Percentiles rank a stretch among this genome's conserved stretches.
phyloP scores from a whole-genome alignment of 2,329 filamentous ascomycete genomes.

The Chalaropsis thielavioides region DNA sequence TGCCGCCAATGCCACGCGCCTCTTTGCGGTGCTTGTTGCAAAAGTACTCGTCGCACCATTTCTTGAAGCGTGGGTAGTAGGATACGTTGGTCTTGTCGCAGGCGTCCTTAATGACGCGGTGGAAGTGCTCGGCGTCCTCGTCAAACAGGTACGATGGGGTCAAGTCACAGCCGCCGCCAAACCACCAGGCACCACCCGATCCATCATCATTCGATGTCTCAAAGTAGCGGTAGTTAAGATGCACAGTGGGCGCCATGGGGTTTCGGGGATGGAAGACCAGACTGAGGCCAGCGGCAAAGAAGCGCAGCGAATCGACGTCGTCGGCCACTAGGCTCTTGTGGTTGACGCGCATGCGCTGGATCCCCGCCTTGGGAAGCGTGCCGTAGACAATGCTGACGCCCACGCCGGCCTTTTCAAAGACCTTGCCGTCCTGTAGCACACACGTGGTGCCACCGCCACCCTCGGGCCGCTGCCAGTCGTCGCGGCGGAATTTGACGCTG shows the following conservation, averaged over 20 bases:
- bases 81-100: constrained; percentile 86
- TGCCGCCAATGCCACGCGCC: constrained; percentile 76
- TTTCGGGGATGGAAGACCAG: constrained; percentile 88
- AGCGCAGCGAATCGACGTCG: constrained; percentile 69
- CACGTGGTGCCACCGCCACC: constrained; percentile 90
- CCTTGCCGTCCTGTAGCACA: constrained; percentile 87
- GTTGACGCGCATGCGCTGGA: constrained; percentile 84
- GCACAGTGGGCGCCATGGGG: constrained; percentile 93
- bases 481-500: constrained; percentile 51
- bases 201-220: constrained; percentile 82
- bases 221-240: constrained; percentile 97
- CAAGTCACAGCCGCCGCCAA: constrained; percentile 85
- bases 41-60: constrained; percentile 98
- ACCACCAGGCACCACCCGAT: constrained; percentile 85
- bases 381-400: constrained; percentile 94
- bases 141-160: constrained; percentile 92
- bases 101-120: constrained; percentile 77
- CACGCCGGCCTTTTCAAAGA: constrained; percentile 95
- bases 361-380: constrained; percentile 69
- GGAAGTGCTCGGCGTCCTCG: constrained; percentile 94
- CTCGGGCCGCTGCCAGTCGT: constrained; percentile 75
- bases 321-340: constrained; percentile 70
- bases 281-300: constrained; percentile 88
- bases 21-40: constrained; percentile 83
- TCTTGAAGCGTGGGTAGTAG: constrained; percentile 92